phyloP scores from a whole-genome alignment of 495 filamentous ascomycete species.

The Penicillium paxilli region DNA sequence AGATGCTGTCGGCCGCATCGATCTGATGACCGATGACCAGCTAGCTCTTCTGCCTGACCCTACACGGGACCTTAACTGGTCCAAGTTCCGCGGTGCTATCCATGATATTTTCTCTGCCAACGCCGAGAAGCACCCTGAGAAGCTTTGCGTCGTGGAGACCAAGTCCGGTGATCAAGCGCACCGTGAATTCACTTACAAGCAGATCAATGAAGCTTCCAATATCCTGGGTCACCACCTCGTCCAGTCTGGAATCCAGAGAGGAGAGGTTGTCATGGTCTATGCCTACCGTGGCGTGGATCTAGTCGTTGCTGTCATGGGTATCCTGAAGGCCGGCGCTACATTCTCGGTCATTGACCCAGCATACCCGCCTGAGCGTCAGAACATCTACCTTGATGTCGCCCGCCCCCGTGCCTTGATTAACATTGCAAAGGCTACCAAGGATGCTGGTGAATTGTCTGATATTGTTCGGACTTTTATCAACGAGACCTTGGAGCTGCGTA shows the following conservation, averaged over 20 bases:
- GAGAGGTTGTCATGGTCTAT: constrained; percentile 94
- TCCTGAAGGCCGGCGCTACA: constrained; percentile 51
- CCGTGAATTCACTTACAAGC: constrained; percentile 78
- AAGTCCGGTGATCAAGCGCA: constrained; percentile 56
- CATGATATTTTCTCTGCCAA: constrained; percentile 76
- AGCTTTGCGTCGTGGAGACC: constrained; percentile 83
- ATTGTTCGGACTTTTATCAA: constrained; percentile 74
- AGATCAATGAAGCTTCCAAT: constrained; percentile 87
- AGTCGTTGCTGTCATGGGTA: constrained; percentile 55
- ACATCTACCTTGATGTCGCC: constrained; percentile 88
- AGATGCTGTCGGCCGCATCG: constrained; percentile 46
- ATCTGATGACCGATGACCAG: constrained; percentile 49
- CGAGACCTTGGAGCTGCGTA: constrained; percentile 68
- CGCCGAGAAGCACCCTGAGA: constrained; percentile 71
- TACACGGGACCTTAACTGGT: constrained; percentile 78
- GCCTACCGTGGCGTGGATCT: constrained; percentile 67
- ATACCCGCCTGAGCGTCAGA: constrained; percentile 86
- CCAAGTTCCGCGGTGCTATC: constrained; percentile 75
- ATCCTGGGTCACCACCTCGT: constrained; percentile 76
- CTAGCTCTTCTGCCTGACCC: constrained; percentile 66
- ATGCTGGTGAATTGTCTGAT: constrained; percentile 68
- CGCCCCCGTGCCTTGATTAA: constrained; percentile 75
- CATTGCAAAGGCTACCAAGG: constrained; percentile 76
- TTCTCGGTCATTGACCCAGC: constrained; percentile 77
- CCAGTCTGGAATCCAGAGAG: constrained; percentile 67